Base-by-base conservation (phyloP, 208 protist genomes). In the Phytomonas sp. region DNA sequence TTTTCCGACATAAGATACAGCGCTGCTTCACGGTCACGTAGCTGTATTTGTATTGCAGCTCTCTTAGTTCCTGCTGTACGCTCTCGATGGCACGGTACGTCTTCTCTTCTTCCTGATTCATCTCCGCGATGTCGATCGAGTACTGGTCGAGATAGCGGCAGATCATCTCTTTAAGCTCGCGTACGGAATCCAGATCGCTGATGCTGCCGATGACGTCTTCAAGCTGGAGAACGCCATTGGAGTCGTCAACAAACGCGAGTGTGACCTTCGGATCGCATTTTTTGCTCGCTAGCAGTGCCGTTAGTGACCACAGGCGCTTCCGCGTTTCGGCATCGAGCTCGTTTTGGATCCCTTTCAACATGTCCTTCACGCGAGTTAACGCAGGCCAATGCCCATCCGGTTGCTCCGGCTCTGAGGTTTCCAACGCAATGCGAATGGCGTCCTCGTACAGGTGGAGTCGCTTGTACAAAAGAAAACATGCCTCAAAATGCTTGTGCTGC, bases 141-240 rank as follows among this genome's bases (percentile, higher is more conserved):
- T 98, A 98, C 11, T 78, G 73, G 67, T 98, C 87, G 6, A 99
- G 81, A 30, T 87, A 86, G 20, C 80, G 75, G 70, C 92, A 97
- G 71, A 99, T 98, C 17, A 91, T 82, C 4, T 95, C 88, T 77
- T 98, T 98, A 65, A 99, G 98, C 28, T 98, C 83, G 56, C 97
- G 86, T 33, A 99, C 94, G 4, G 91, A 74, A 6, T 78, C 83
- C 73, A 96, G 97, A 66, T 98, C 93, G 15, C 89, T 80, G 67
- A 99, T 95, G 69, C 93, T 89, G 26, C 84, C 92, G 32, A 99
- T 80, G 36, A 99, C 89, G 73, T 99, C 98, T 77, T 98, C 97
- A 28, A 98, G 93, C 66, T 90, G 93, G 46, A 99, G 77, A 32
- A 90, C 60, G 65, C 79, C 81, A 37, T 78, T 74, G n/a, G 85